These are phyloP conservation scores for Dalechampia spathulata DNA, from an alignment of 441 rosid genomes.

Conservation along the genomic window DNA sequence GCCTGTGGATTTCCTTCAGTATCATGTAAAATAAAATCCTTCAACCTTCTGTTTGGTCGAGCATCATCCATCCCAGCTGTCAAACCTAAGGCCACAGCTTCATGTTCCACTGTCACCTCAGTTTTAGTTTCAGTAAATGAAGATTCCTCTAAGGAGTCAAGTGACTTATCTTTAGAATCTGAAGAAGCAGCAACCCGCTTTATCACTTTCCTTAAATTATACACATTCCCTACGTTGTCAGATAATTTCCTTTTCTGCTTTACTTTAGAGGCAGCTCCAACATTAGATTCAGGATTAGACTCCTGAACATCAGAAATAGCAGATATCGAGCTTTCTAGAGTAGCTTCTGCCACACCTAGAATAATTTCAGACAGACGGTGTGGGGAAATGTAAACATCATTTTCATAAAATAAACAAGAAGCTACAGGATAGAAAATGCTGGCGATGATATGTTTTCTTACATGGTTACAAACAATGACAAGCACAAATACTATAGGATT, in stretches of 20 bases:
- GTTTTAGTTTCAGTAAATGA: slow-evolving; percentile 31
- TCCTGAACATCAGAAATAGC: not conserved
- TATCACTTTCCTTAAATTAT: slow-evolving; percentile 24
- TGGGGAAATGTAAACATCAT: not conserved
- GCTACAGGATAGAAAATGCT: not conserved
- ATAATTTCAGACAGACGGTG: not conserved
- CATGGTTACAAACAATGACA: not conserved
- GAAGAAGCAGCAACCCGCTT: slow-evolving; percentile 51
- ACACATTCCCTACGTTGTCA: not conserved
- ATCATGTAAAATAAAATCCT: slow-evolving; percentile 56
- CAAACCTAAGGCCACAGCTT: slow-evolving; percentile 30
- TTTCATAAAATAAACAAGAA: not conserved
- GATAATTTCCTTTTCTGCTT: not conserved
- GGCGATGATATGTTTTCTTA: not conserved
- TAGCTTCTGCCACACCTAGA: not conserved
- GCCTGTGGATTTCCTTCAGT: slow-evolving; percentile 35
- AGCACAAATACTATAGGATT: too few relatives aligned
- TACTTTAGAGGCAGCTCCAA: not conserved
- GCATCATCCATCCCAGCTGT: slow-evolving; percentile 29
- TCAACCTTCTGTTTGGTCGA: slow-evolving; percentile 56
- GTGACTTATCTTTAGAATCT: slow-evolving; percentile 34
- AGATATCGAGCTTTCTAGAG: not conserved
- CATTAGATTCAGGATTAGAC: not conserved
- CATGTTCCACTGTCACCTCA: slow-evolving; percentile 29
- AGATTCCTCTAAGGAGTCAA: slow-evolving; percentile 26